Evolutionary conservation across 176 grass and related monocot species (phyloP).

Genomic region (Juncus inflexus): DNA sequence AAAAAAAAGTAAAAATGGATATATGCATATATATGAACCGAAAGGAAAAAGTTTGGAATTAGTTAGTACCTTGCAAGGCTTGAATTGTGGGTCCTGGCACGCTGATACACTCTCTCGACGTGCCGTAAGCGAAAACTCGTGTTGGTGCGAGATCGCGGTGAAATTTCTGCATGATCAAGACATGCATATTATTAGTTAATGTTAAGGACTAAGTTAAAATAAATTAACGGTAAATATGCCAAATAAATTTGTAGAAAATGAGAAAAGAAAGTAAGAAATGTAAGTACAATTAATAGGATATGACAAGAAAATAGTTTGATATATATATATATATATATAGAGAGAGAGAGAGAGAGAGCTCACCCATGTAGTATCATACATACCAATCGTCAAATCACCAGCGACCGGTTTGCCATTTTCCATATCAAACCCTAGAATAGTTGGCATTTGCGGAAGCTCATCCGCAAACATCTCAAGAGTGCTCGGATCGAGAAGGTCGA

Average conservation of each 20-base stretch:
- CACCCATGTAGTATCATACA: slow-evolving; percentile 26
- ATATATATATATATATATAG: too few species aligned
- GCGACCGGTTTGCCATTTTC: slow-evolving; percentile 5
- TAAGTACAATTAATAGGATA: neutral
- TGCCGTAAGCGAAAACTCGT: slow-evolving; percentile 57
- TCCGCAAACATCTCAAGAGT: slow-evolving; percentile 21
- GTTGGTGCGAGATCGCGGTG: slow-evolving; percentile 65
- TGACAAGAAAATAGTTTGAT: too few species aligned
- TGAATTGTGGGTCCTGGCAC: slow-evolving; percentile 76
- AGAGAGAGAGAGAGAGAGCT: neutral
- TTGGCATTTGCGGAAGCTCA: slow-evolving; percentile 24
- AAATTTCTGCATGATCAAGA: slow-evolving; percentile 43
- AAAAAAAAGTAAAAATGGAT: too few species aligned
- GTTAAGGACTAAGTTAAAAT: too few species aligned
- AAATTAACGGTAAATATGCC: neutral
- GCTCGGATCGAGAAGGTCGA: slow-evolving; percentile 6
- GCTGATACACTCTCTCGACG: slow-evolving; percentile 28
- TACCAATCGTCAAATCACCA: slow-evolving; percentile 14
- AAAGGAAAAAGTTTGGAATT: too few species aligned
- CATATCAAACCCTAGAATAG: slow-evolving; percentile 17
- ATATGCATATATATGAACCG: too few species aligned
- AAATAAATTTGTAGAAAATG: neutral
- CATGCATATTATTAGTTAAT: neutral
- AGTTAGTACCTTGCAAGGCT: slow-evolving; percentile 29
- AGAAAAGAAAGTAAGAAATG: neutral